These are phyloP conservation scores for Glycyrrhiza uralensis DNA, from an alignment of 306 rosid genomes.

Conservation along the genomic window DNA sequence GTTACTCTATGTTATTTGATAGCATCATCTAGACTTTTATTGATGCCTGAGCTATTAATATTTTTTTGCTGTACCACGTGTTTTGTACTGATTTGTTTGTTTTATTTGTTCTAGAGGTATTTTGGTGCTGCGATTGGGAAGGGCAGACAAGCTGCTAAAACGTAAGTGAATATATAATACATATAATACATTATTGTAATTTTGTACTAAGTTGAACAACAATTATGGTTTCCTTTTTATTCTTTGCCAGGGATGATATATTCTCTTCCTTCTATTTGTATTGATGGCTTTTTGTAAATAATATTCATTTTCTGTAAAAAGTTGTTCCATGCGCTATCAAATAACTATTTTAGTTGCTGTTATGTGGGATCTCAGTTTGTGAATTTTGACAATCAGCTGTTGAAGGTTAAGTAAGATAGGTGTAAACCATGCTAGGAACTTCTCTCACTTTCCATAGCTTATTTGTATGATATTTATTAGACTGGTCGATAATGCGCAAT, in stretches of 20 bases:
- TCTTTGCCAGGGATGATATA: neutral
- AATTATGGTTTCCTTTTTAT: neutral
- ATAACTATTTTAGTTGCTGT: neutral
- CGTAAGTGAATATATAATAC: conserved; percentile 52
- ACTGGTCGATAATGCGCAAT: neutral
- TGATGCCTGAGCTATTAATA: neutral
- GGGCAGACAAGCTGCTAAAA: conserved; percentile 97
- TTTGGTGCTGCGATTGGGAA: conserved; percentile 99
- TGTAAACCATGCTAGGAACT: neutral
- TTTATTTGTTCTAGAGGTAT: conserved; percentile 62
- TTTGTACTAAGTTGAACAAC: neutral
- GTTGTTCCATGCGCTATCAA: neutral
- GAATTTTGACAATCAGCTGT: neutral
- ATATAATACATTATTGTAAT: neutral
- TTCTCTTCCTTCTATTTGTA: neutral
- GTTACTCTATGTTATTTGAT: conserved; percentile 31
- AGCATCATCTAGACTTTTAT: neutral
- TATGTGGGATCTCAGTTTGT: neutral
- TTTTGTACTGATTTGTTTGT: conserved; percentile 28
- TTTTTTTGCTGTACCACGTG: neutral
- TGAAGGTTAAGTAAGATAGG: neutral
- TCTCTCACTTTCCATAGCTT: neutral
- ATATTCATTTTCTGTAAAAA: neutral
- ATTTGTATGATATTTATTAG: neutral
- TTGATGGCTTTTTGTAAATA: neutral